These are phyloP conservation scores for Climacium dendroides DNA, from an alignment of 225 moss, liverwort and hornwort species.

Conservation along the genomic window DNA sequence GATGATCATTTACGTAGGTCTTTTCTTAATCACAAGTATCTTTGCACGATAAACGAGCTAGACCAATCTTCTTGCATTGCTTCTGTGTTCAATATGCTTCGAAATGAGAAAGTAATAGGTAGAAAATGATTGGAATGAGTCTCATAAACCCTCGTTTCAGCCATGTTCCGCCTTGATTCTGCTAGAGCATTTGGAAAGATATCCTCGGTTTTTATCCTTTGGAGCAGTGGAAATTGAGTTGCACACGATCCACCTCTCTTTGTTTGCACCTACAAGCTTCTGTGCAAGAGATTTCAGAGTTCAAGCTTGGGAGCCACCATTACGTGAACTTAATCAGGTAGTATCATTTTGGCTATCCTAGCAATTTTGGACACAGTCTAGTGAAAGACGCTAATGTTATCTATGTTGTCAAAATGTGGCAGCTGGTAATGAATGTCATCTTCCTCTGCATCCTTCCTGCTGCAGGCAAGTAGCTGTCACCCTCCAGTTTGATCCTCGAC, in stretches of 20 bases:
- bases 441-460: constrained; percentile 76
- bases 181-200: not conserved
- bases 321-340: not conserved
- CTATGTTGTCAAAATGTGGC: constrained; percentile 13
- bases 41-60: not conserved
- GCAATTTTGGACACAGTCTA: not conserved
- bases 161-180: not conserved
- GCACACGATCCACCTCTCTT: not conserved
- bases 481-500: not conserved
- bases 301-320: not conserved
- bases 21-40: not conserved
- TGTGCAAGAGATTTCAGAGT: not conserved
- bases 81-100: not conserved
- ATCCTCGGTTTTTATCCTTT: not conserved
- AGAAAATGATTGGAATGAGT: not conserved
- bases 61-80: not conserved
- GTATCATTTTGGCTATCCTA: not conserved
- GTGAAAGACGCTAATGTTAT: not conserved
- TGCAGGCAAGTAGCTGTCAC: constrained; percentile 34
- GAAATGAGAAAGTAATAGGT: not conserved
- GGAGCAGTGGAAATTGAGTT: not conserved
- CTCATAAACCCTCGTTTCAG: not conserved
- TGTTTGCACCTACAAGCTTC: not conserved
- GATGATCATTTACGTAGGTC: constrained; percentile 53
- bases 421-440: constrained; percentile 57